phyloP scores from a whole-genome alignment of 1,284 basidiomycete genomes.

The Trichosporon sp. region DNA sequence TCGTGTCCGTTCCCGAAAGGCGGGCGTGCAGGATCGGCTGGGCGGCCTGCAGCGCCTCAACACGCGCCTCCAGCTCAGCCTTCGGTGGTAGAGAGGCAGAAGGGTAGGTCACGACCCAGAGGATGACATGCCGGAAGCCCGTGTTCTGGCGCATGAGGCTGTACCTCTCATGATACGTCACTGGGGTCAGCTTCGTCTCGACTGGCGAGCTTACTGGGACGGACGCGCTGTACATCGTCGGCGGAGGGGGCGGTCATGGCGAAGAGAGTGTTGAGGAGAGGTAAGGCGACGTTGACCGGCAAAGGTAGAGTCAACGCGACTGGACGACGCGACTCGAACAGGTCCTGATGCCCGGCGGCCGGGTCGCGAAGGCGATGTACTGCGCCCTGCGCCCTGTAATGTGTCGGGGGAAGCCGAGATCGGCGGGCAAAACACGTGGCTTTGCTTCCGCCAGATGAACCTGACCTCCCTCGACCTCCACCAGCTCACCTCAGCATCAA shows the following conservation, averaged over 20 bases:
- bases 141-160: conserved; percentile 38
- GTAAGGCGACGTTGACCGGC: not conserved
- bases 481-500: too few species aligned
- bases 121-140: conserved; percentile 35
- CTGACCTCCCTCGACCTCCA: too few species aligned
- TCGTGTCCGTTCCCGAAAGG: conserved; percentile 28
- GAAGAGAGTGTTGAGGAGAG: not conserved
- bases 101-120: conserved; percentile 37
- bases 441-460: too few species aligned
- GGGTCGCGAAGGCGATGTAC: not conserved
- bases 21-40: conserved; percentile 40
- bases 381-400: not conserved
- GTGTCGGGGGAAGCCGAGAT: not conserved
- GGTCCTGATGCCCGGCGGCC: not conserved
- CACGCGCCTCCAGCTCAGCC: conserved; percentile 31
- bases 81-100: conserved; percentile 28
- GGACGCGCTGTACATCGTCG: not conserved
- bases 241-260: not conserved
- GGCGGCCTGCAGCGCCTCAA: conserved; percentile 38
- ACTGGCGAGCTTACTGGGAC: not conserved
- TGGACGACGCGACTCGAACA: not conserved
- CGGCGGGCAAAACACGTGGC: not conserved
- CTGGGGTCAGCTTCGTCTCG: conserved; percentile 22
- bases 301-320: not conserved
- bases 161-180: conserved; percentile 42